Conservation (phyloP, 192 early-diverging fungal genomes). For the Mortierella antarctica region DNA sequence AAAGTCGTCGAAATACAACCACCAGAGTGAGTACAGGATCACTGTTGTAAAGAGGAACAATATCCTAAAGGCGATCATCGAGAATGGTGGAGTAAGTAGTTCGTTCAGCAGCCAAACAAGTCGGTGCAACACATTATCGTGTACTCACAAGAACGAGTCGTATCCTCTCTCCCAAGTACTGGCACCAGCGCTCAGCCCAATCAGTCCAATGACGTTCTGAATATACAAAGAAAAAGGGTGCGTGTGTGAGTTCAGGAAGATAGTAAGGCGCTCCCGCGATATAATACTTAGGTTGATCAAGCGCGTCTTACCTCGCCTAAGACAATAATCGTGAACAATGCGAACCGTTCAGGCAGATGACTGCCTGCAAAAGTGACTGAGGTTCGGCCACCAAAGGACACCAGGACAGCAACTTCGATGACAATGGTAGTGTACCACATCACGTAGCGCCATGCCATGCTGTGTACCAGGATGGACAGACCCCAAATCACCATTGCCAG, state of each 20-base stretch:
- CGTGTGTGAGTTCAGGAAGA: not conserved
- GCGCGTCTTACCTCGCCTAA: slow-evolving; percentile 42
- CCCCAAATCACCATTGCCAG: slow-evolving; percentile 59
- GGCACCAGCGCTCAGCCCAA: slow-evolving; percentile 29
- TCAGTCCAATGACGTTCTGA: slow-evolving; percentile 39
- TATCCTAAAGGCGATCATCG: not conserved
- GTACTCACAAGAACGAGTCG: slow-evolving; percentile 21
- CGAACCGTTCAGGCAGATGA: slow-evolving; percentile 61
- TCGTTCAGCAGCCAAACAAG: not conserved
- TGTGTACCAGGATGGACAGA: slow-evolving; percentile 46
- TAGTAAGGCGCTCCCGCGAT: no score
- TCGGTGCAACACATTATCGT: not conserved
- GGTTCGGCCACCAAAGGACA: slow-evolving; percentile 53
- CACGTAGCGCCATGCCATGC: slow-evolving; percentile 41
- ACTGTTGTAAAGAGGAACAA: slow-evolving; percentile 27
- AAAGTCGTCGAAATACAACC: slow-evolving; percentile 66
- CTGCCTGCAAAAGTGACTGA: slow-evolving; percentile 61
- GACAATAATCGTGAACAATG: slow-evolving; percentile 59
- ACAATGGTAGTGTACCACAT: slow-evolving; percentile 58
- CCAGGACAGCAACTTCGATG: slow-evolving; percentile 50
- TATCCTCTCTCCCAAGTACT: slow-evolving; percentile 15
- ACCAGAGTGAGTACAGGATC: slow-evolving; percentile 60
- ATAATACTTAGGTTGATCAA: no score
- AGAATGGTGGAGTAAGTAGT: not conserved
- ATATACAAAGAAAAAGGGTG: not conserved